These are phyloP conservation scores for Ajuga chamaepitys DNA, from an alignment of 257 asterid species.

Conservation along the genomic window DNA sequence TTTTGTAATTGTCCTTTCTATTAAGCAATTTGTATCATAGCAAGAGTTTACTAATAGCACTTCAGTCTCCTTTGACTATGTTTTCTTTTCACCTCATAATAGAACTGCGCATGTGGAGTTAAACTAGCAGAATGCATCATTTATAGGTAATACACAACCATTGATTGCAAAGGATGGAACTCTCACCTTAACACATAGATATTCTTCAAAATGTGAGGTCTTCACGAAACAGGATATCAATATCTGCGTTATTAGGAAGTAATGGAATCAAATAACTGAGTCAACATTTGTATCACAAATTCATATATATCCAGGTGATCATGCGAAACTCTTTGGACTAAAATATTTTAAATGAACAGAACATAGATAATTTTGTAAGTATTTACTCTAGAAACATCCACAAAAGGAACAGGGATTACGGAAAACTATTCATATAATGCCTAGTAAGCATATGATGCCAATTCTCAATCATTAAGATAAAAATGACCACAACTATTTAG, in stretches of 20 bases:
- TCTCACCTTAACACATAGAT: conserved; percentile 94
- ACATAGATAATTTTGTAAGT: neutral
- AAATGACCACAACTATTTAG: neutral
- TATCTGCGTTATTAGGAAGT: conserved; percentile 44
- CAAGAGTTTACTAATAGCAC: neutral
- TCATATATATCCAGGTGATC: conserved; percentile 1
- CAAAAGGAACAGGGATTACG: neutral
- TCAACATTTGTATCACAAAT: neutral
- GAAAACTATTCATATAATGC: neutral
- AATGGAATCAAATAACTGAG: neutral
- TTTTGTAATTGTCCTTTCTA: too few relatives aligned
- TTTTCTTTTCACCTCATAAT: neutral
- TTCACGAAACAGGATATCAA: conserved; percentile 94
- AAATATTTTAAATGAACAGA: neutral
- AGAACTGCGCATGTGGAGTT: neutral
- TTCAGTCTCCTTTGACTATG: neutral
- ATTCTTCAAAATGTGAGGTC: conserved; percentile 95
- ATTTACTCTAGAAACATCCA: neutral
- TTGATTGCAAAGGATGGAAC: conserved; percentile 2
- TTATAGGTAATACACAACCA: neutral
- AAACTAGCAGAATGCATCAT: conserved; percentile 6
- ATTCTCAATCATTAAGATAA: neutral
- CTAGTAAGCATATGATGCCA: neutral
- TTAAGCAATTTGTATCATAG: neutral
- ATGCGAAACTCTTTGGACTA: conserved; percentile 1